phyloP scores from a whole-genome alignment of 805 yeast genomes.

The Metschnikowia reukaufii region DNA sequence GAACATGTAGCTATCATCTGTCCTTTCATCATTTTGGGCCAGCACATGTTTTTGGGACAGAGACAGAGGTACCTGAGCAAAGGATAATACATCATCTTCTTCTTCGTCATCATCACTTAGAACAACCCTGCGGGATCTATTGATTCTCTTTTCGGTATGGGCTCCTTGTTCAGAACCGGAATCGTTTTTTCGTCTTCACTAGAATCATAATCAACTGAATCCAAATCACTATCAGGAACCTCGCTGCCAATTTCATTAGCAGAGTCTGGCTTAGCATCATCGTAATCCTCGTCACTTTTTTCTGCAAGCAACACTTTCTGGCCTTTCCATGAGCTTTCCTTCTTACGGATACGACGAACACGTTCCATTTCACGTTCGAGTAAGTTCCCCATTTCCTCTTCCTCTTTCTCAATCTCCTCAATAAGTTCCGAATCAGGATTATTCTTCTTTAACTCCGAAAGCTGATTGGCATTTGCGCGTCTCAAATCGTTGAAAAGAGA shows the following conservation, averaged over 20 bases:
- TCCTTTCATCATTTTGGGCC: constrained; percentile 13
- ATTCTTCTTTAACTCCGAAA: constrained; percentile 24
- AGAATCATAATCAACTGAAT: background rate
- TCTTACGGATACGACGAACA: constrained; percentile 43
- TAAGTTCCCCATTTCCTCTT: constrained; percentile 43
- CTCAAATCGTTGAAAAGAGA: constrained; percentile 38
- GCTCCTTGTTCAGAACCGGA: constrained; percentile 19
- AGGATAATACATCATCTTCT: background rate
- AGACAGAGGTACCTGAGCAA: constrained; percentile 19
- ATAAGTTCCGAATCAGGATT: constrained; percentile 28
- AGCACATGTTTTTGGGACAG: no score
- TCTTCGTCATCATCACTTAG: constrained; percentile 21
- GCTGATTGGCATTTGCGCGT: constrained; percentile 47
- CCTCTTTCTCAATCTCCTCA: constrained; percentile 43
- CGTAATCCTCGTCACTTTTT: constrained; percentile 17
- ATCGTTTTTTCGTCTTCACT: constrained; percentile 7
- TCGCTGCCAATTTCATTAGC: constrained; percentile 20
- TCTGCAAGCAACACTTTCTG: constrained; percentile 29
- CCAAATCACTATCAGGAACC: constrained; percentile 21
- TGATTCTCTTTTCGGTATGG: constrained; percentile 7
- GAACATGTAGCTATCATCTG: constrained; percentile 21
- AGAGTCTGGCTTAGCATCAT: constrained; percentile 6
- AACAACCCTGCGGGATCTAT: constrained; percentile 12
- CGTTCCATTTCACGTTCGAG: constrained; percentile 54
- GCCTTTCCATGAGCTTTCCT: constrained; percentile 40